Conservation (phyloP, 2,329 filamentous ascomycete species). For the Magnaporthiopsis poae region DNA sequence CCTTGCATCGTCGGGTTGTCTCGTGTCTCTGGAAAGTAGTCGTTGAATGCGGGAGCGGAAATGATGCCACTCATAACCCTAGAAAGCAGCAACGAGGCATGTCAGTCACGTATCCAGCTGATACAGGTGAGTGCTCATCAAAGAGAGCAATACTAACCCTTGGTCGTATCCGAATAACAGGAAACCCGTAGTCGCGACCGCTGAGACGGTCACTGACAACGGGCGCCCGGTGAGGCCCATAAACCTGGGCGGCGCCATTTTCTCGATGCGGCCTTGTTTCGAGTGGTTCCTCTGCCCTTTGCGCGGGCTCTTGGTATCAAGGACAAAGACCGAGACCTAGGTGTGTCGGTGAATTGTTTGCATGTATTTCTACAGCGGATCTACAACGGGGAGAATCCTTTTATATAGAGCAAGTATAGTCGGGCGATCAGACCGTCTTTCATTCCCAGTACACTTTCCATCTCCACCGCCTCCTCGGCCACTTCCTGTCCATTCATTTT, state of each 20-base stretch:
- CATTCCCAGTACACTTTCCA: neutral
- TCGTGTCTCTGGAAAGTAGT: constrained; percentile 27
- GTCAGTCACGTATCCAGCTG: neutral
- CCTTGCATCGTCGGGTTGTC: constrained; percentile 38
- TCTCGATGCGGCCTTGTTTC: constrained; percentile 7
- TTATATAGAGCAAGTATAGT: neutral
- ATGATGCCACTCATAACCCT: constrained; percentile 43
- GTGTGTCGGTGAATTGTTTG: neutral
- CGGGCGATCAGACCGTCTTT: neutral
- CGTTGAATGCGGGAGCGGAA: constrained; percentile 37
- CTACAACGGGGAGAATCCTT: neutral
- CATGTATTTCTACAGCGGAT: neutral
- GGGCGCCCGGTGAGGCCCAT: constrained; percentile 49
- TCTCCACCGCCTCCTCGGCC: neutral
- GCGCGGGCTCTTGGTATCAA: neutral
- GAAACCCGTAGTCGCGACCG: constrained; percentile 55
- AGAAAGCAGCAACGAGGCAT: neutral
- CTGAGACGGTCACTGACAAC: constrained; percentile 47
- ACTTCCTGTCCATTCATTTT: neutral
- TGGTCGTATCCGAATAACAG: constrained; percentile 51
- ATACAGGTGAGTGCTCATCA: neutral
- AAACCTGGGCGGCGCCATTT: constrained; percentile 44
- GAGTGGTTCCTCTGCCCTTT: neutral
- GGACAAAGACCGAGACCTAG: neutral
- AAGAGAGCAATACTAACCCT: constrained; percentile 22